Percentiles rank a stretch among this genome's conserved stretches.
These are phyloP conservation scores for Solanum appendiculatum DNA, from an alignment of 257 asterid species.

Conservation along the genomic window DNA sequence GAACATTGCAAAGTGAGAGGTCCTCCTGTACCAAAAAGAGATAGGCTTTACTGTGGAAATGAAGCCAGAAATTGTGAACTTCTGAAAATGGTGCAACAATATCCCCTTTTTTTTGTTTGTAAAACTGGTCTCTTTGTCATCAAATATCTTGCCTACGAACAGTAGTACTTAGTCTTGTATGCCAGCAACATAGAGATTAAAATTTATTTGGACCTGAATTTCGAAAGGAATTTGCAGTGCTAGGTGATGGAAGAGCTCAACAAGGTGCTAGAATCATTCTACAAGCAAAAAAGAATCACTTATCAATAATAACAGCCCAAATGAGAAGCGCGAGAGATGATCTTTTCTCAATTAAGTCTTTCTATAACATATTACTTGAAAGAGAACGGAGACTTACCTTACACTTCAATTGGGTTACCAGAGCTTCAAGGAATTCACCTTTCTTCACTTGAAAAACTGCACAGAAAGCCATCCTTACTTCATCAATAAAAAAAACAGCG, in stretches of 20 bases:
- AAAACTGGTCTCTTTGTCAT: neutral
- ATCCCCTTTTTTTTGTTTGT: neutral
- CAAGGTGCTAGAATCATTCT: neutral
- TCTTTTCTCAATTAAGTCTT: neutral
- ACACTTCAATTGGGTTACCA: neutral
- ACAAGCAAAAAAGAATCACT: neutral
- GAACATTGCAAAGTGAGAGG: neutral
- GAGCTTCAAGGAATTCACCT: neutral
- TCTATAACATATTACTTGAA: neutral
- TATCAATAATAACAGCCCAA: neutral
- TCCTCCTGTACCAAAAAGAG: neutral
- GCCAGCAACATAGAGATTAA: neutral
- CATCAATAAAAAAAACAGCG: neutral
- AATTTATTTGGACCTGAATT: neutral
- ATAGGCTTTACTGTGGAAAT: neutral
- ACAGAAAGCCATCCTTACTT: neutral
- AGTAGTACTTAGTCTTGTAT: neutral
- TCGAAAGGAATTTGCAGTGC: neutral
- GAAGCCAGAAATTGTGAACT: neutral
- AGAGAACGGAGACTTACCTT: neutral
- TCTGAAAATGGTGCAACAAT: neutral
- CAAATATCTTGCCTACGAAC: neutral
- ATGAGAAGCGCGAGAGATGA: neutral
- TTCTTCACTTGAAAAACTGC: neutral
- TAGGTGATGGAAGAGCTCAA: conserved; percentile 5